Base-by-base conservation (phyloP, 2,329 filamentous ascomycete genomes). In the Beauveria brongniartii region DNA sequence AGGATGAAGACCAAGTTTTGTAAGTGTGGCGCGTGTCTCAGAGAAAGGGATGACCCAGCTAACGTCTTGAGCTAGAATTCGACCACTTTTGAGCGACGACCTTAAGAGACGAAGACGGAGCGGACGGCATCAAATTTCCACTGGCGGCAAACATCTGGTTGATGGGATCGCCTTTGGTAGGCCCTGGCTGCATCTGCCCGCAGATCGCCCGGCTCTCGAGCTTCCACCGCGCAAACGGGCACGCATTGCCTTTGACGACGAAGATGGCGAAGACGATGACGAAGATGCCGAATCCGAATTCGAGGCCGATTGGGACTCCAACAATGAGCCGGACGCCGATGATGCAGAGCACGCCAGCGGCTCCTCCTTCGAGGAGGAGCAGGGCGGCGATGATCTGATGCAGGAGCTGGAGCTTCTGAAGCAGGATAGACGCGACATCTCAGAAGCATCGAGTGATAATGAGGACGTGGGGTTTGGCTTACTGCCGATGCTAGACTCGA, bases 91-190 rank as follows among this genome's bases (percentile, higher is more conserved):
- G 59, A 86, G 83, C 26, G 83, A 87, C 48, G 93, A 97, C 70
- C 74, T 94, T 9, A 85, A 86, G 68, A 82, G 86, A 53, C 82
- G 92, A 65, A 84, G 84, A 59, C 75, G 95, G 12, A 87, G 85
- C 61, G 92, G 93, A 28, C 85, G 93, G 53, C 80, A 89, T 65
- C 92, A 97, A 72, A 95, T 97, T 58, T 86, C 89, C 0, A 68
- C 77, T 2, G 89, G 91, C 71, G 92, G 93, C 4, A 87, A 81
- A 65, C 92, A 92, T 70, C 79, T 97, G 6, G 81, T 94, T 12
- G 93, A 97, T 70, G 92, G 93, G 3, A 79, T 96, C 22, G 83
- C 91, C 0, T 96, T 93, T 71, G 92, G 93, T 3, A 83, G 88
- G 63, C 86, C 88, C 1, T 85, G 85, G 69, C 75, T 93, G 9